These are phyloP conservation scores for Ustilaginoidea virens DNA, from an alignment of 2,329 filamentous ascomycete species.

Conservation along the genomic window DNA sequence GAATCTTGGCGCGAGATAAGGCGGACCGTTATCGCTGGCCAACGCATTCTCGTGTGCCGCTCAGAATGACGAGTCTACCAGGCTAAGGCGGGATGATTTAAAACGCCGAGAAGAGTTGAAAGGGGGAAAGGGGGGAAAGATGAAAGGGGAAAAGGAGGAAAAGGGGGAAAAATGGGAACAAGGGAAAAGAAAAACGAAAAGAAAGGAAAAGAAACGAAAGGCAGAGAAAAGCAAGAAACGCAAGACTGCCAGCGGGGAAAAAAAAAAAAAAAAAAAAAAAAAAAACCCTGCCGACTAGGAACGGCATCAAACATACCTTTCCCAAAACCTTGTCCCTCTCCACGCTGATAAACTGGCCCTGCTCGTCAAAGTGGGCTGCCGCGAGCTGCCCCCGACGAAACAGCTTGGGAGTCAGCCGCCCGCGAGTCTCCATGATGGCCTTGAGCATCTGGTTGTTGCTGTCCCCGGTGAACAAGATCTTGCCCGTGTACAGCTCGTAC, in stretches of 20 bases:
- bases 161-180: background rate
- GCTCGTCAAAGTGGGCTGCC: conserved; percentile 67
- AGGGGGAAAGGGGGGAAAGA: background rate
- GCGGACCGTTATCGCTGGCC: too few species aligned
- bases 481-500: conserved; percentile 93
- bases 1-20: too few species aligned
- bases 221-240: too few species aligned
- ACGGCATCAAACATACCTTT: conserved; percentile 40
- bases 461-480: conserved; percentile 87
- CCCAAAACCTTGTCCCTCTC: conserved; percentile 80
- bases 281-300: conserved; percentile 3
- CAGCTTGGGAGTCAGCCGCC: conserved; percentile 79
- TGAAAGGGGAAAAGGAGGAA: conserved; percentile 4
- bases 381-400: conserved; percentile 69
- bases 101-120: too few species aligned
- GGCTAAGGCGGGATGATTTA: too few species aligned
- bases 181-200: background rate
- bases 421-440: conserved; percentile 89
- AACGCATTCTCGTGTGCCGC: too few species aligned
- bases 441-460: conserved; percentile 98
- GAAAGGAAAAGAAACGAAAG: background rate
- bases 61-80: too few species aligned
- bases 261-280: conserved; percentile 4
- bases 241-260: background rate
- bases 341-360: conserved; percentile 68